These are phyloP conservation scores for Russula sp. DNA, from an alignment of 768 basidiomycete genomes.

Conservation along the genomic window DNA sequence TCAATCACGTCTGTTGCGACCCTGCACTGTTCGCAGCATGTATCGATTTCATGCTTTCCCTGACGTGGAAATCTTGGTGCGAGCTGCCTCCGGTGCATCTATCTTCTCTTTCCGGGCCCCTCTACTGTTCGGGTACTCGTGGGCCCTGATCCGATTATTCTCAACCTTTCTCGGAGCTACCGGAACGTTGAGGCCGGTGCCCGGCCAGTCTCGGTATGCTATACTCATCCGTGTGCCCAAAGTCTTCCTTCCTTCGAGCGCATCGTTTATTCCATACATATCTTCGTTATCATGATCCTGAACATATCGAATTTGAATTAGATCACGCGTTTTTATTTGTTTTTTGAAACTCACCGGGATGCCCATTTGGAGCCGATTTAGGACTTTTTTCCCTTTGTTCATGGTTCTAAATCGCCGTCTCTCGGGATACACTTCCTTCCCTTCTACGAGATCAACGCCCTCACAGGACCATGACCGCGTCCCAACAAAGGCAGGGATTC, in stretches of 20 bases:
- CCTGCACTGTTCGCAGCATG: neutral
- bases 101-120: too few species aligned
- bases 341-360: conserved; percentile 5
- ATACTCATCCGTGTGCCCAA: neutral
- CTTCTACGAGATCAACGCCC: neutral
- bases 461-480: neutral
- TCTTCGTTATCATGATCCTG: neutral
- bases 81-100: neutral
- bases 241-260: too few species aligned
- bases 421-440: neutral
- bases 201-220: neutral
- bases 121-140: neutral
- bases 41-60: neutral
- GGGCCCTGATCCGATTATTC: neutral
- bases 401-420: neutral
- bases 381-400: neutral
- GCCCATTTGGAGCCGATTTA: neutral
- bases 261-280: neutral
- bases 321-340: too few species aligned
- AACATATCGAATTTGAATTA: too few species aligned
- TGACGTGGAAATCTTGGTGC: neutral
- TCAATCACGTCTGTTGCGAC: neutral
- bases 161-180: neutral
- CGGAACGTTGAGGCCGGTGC: neutral
- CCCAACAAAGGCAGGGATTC: neutral